A percentile compares a stretch with the other conserved stretches of the same genome.
Evolutionary conservation across 2,329 filamentous ascomycete genomes (phyloP).

Genomic region (Fusarium caatingaense): DNA sequence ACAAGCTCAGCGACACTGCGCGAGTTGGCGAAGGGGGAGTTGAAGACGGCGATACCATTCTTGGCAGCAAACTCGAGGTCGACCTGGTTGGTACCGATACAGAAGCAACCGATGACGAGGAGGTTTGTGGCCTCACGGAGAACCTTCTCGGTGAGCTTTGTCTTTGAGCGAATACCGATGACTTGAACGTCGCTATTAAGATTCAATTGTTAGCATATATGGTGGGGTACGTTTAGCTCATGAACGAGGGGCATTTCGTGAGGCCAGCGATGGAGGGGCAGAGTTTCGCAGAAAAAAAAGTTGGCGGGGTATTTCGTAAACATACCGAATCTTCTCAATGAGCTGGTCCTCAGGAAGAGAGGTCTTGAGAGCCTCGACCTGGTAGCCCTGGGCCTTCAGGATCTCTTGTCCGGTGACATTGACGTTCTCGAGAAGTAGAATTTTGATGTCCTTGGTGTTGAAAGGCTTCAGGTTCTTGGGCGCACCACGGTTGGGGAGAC

Average conservation of each 20-base stretch:
- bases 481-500: conserved; percentile 52
- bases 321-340: conserved; percentile 94
- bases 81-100: conserved; percentile 97
- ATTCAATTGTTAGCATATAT: conserved; percentile 33
- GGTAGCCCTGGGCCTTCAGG: conserved; percentile 87
- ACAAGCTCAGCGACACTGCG: conserved; percentile 96
- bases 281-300: conserved; percentile 24
- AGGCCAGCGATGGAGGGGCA: conserved; percentile 32
- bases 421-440: conserved; percentile 94
- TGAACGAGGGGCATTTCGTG: conserved; percentile 23
- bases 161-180: conserved; percentile 98
- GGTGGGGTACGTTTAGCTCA: conserved; percentile 12
- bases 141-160: conserved; percentile 88
- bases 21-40: conserved; percentile 98
- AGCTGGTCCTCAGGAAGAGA: conserved; percentile 92
- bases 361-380: conserved; percentile 91
- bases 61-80: conserved; percentile 85
- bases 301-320: conserved; percentile 38
- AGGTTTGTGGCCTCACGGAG: conserved; percentile 91
- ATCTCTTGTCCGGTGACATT: conserved; percentile 91
- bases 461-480: conserved; percentile 92
- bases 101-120: conserved; percentile 97
- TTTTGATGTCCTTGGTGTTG: conserved; percentile 95
- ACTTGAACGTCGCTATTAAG: conserved; percentile 85
- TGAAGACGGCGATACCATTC: conserved; percentile 96